Base-by-base conservation (phyloP, 805 yeast species). In the Torulaspora delbrueckii region DNA sequence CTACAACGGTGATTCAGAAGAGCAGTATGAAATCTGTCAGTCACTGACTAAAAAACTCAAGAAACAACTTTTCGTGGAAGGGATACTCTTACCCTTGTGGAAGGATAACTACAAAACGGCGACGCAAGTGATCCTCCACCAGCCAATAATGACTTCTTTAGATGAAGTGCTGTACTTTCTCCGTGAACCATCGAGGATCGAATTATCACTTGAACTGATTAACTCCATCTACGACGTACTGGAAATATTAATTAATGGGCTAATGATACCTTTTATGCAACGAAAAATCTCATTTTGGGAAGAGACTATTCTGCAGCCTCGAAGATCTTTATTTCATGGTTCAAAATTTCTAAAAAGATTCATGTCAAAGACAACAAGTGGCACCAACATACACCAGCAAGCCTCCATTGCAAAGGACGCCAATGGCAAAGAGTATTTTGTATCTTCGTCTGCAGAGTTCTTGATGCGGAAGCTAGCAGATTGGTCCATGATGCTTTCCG, bases 401-500 rank as follows among this genome's bases (percentile, higher is more conserved):
- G 57, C 53, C 27, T 39, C 54, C 9, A 53, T 61, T 5, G 53
- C 70, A 26, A 61, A 67, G 41, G 86, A 75, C 64, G 77, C 77
- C 57, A 52, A 69, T 4, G 68, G 66, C 3, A 78, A 73, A 35
- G 83, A 81, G 18, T 78, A 71, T 54, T 89, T 88, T 59, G 66
- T 76, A 35, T 77, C 79, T 8, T 70, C 76, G 2, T 71, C 88
- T 0, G 75, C 82, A 1, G 96, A 88, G 55, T 84, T 86, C 59
- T 73, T 78, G 35, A 73, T 89, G 23, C 72, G 98, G 41, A 84
- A 85, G 59, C 69, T 91, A 23, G 98, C 95, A 0, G 99, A 93
- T 63, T 87, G 95, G 87, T 81, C 89, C 5, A 80, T 91, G 57
- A 86, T 93, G 81, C 67, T 90, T n/a, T 77, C 89, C 30, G 96